Base-by-base conservation (phyloP, 208 protist species). In the Crithidia expoeki region DNA sequence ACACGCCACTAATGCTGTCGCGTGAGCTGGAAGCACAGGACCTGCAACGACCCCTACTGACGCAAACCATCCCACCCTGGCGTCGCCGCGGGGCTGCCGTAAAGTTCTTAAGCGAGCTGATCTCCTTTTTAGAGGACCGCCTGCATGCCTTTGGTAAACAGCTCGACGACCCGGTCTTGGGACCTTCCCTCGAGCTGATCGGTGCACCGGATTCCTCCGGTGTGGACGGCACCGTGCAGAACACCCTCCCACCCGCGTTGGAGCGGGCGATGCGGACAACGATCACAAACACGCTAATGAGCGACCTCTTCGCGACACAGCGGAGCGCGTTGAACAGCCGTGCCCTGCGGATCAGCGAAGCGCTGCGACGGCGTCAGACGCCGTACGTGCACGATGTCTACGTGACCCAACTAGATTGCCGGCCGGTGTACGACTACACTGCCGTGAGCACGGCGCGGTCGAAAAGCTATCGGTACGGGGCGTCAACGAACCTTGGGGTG, bases 311-410 rank as follows among this genome's bases (percentile, higher is more conserved):
- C 55, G 53, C 40, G 36, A 76, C 62, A 19, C 30, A 56, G 25
- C 23, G 57, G 28, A 74, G 36, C 17, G 84, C 63, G 12, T 59
- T 81, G n/a, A 32, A 52, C 17, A 72, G 79, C 49, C 80, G 88
- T 1, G 79, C 81, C 7, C 62, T 70, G 38, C 81, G 79, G 17
- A 51, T 92, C 36, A 69, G 74, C 51, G 76, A 86, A 9, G 84
- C 82, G 27, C 81, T 90, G 65, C 57, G 63, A 9, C 71, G 71
- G 23, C 56, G 60, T 19, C 88, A 94, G 67, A 81, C 70, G 0
- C 89, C 89, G 33, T 42, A 27, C 32, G 69, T 94, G 33, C 85
- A 92, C 72, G 72, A 72, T 46, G 80, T 82, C 34, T 94, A 86
- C 75, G 30, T 94, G 49, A 81, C 84, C 10, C 74, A 86, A 33